These are phyloP conservation scores for Solanum hybrid DNA, from an alignment of 305 asterid genomes.

Conservation along the genomic window DNA sequence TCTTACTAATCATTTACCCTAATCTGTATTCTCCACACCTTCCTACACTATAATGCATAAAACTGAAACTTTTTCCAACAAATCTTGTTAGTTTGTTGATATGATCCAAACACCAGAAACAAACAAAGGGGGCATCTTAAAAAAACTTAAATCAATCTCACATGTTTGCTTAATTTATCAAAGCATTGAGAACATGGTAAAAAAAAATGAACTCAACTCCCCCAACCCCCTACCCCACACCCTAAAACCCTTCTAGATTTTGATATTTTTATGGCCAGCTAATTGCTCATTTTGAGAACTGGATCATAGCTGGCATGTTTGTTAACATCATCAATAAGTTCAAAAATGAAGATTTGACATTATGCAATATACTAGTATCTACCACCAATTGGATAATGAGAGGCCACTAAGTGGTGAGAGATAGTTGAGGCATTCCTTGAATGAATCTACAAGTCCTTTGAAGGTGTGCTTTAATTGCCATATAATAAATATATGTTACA, in stretches of 20 bases:
- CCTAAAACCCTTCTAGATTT: not conserved
- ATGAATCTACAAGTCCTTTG: not conserved
- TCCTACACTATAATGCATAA: not conserved
- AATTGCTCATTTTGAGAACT: not conserved
- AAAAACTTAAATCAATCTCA: not conserved
- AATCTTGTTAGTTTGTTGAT: not conserved
- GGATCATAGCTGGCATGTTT: constrained; percentile 19
- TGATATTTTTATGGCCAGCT: not conserved
- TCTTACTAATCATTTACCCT: not conserved
- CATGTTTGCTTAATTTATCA: not conserved
- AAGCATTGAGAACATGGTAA: constrained; percentile 1
- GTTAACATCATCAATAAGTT: constrained; percentile 1
- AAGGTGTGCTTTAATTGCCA: constrained; percentile 6
- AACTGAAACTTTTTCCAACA: not conserved
- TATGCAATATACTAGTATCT: not conserved
- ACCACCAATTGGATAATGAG: not conserved
- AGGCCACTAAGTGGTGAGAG: constrained; percentile 4
- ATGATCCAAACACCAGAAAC: not conserved
- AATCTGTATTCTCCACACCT: not conserved
- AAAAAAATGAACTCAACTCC: not conserved
- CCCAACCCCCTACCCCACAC: not conserved
- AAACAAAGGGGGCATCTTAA: not conserved
- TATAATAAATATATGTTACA: not conserved
- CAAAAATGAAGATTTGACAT: constrained; percentile 1
- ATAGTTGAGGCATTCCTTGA: constrained; percentile 1